Evolutionary conservation across 2,329 filamentous ascomycete genomes (phyloP), one percentile per base, ranked within the genome.

Genomic region (Geosmithia morbida): DNA sequence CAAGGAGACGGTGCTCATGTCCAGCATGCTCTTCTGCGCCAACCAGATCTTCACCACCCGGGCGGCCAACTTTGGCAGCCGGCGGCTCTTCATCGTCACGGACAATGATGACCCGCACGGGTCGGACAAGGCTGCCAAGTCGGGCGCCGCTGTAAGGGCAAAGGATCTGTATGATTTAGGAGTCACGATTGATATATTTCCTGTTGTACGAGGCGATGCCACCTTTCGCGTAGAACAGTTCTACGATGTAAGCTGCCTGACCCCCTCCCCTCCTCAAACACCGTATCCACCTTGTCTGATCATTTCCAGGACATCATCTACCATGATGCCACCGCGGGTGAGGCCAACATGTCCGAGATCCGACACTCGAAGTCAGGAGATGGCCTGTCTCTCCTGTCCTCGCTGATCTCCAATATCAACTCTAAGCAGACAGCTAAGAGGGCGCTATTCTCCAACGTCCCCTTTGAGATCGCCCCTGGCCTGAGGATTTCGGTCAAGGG

Each of bases 21-120:
- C 86, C 10, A 94, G 89, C 56, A 75, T 98, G 2, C 72, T 98
- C 1, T 96, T 96, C 60, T 94, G 89, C 56, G 90, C 88, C 39
- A 97, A 97, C 54, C 88, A 96, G 59, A 85, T 97, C 46, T 96
- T 98, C 60, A 95, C 89, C 1, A 95, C 87, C 2, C 94, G 85
- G 61, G 89, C 92, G 0, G 81, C 92, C 17, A 97, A 96, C 58
- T 97, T 97, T 61, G 83, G 87, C 3, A 97, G 90, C 6, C 75
- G 90, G 51, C 79, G 92, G 33, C 67, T 98, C n/a, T 98, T 98
- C 65, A 79, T 98, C 52, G 87, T 98, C 48, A 97, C 92, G 0
- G 88, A 97, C 61, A 87, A 94, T 53, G 92, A 97, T 60, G 75
- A 88, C 53, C 92, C 92, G 3, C 86, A 94, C 59, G 67, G 70